Conservation (phyloP, 495 filamentous ascomycete species). For the Hyaloscypha bicolor region DNA sequence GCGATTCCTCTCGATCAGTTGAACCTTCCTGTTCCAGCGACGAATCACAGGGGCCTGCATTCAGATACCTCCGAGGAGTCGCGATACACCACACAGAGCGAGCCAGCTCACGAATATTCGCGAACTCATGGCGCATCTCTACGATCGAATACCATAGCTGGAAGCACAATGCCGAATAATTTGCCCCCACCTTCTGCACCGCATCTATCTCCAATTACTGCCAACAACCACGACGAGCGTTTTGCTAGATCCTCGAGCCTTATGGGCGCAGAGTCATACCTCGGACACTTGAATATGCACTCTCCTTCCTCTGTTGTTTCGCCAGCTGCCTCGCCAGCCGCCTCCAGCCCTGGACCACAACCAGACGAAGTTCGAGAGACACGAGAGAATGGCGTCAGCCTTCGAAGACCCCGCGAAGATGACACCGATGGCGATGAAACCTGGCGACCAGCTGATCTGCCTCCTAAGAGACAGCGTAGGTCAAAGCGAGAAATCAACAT, state of each 20-base stretch:
- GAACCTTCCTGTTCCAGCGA: constrained; percentile 43
- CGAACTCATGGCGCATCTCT: background rate
- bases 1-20: constrained; percentile 44
- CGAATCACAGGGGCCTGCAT: constrained; percentile 35
- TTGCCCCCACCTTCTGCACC: constrained; percentile 7
- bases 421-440: constrained; percentile 19
- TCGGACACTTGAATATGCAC: constrained; percentile 68
- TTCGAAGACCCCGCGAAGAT: constrained; percentile 30
- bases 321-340: constrained; percentile 12
- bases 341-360: constrained; percentile 11
- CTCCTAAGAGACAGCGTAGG: constrained; percentile 21
- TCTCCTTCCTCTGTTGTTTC: constrained; percentile 46
- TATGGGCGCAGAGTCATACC: constrained; percentile 66
- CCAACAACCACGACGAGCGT: constrained; percentile 39
- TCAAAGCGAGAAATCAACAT: constrained; percentile 50
- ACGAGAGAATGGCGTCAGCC: constrained; percentile 17
- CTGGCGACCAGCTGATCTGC: constrained; percentile 23
- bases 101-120: background rate
- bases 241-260: constrained; percentile 50
- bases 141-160: background rate
- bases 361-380: constrained; percentile 1
- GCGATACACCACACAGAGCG: constrained; percentile 16
- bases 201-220: background rate
- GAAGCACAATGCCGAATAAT: constrained; percentile 6
- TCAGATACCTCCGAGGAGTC: constrained; percentile 45